Percentiles rank a stretch among this genome's conserved stretches.
phyloP scores from a whole-genome alignment of 2,329 filamentous ascomycete genomes.

The Allantophomopsis cytisporea region DNA sequence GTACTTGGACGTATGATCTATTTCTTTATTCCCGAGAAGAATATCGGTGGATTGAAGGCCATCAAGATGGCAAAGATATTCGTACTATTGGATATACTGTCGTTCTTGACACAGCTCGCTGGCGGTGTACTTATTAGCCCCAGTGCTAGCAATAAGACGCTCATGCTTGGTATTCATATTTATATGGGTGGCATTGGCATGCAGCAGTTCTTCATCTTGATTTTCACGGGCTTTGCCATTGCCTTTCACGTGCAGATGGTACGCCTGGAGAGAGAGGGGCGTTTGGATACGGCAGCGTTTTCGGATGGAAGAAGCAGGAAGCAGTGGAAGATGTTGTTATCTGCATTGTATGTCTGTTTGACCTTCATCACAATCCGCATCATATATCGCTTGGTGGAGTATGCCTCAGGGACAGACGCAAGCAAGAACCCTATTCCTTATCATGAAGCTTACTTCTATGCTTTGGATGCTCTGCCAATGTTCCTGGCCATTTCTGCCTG shows the following conservation, averaged over 20 bases:
- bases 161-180: conserved; percentile 23
- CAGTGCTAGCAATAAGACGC: conserved; percentile 15
- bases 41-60: conserved; percentile 18
- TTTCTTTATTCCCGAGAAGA: conserved; percentile 21
- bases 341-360: too few species aligned
- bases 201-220: conserved; percentile 33
- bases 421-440: conserved; percentile 27
- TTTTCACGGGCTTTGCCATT: conserved; percentile 27
- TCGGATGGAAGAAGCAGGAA: conserved; percentile 8
- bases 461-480: conserved; percentile 41
- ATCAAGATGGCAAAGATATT: conserved; percentile 28
- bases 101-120: conserved; percentile 29
- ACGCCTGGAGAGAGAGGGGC: conserved; percentile 3
- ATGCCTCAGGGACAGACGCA: conserved; percentile 25
- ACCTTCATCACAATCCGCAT: conserved; percentile 28
- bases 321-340: conserved; percentile 8
- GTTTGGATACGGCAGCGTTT: background rate
- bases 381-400: conserved; percentile 46
- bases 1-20: conserved; percentile 19
- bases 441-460: conserved; percentile 37
- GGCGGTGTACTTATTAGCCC: conserved; percentile 21
- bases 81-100: conserved; percentile 30
- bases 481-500: conserved; percentile 27
- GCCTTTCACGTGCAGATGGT: conserved; percentile 25
- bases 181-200: conserved; percentile 40